These are phyloP conservation scores for Thalassiosira livingstoniorum DNA, from an alignment of 352 stramenopile genomes.

Conservation along the genomic window DNA sequence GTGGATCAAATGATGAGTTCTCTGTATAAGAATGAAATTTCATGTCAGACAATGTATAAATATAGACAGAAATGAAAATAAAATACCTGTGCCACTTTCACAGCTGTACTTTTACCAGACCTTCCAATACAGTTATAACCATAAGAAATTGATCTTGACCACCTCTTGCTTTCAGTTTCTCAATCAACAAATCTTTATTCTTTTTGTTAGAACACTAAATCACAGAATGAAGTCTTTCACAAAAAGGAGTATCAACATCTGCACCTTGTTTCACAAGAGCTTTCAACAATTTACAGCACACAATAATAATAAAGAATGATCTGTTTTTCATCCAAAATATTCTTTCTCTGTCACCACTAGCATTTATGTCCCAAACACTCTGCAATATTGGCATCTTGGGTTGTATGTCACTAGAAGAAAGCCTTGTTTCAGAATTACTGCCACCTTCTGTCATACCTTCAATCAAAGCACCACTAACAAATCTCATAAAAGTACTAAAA, in stretches of 20 bases:
- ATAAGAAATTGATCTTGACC: conserved; percentile 31
- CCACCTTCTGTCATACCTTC: neutral
- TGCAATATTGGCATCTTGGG: conserved; percentile 4
- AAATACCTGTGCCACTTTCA: conserved; percentile 18
- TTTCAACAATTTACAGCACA: conserved; percentile 35
- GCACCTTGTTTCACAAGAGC: conserved; percentile 10
- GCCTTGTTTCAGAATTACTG: neutral
- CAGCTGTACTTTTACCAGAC: conserved; percentile 35
- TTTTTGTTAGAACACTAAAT: neutral
- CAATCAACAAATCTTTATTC: neutral
- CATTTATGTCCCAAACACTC: neutral
- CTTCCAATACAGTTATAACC: conserved; percentile 34
- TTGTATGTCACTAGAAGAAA: neutral
- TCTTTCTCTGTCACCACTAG: neutral
- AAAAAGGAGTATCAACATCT: neutral
- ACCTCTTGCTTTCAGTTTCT: conserved; percentile 24
- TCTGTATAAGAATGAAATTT: conserved; percentile 39
- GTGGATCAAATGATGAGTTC: conserved; percentile 37
- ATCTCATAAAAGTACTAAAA: neutral
- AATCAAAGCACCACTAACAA: conserved; percentile 4
- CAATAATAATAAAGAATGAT: conserved; percentile 50
- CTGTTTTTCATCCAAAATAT: conserved; percentile 45
- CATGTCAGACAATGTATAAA: conserved; percentile 14
- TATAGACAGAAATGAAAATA: conserved; percentile 38
- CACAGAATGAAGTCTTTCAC: neutral